phyloP scores from a whole-genome alignment of 371 early-diverging fungal species.

The Mortierella sp. region DNA sequence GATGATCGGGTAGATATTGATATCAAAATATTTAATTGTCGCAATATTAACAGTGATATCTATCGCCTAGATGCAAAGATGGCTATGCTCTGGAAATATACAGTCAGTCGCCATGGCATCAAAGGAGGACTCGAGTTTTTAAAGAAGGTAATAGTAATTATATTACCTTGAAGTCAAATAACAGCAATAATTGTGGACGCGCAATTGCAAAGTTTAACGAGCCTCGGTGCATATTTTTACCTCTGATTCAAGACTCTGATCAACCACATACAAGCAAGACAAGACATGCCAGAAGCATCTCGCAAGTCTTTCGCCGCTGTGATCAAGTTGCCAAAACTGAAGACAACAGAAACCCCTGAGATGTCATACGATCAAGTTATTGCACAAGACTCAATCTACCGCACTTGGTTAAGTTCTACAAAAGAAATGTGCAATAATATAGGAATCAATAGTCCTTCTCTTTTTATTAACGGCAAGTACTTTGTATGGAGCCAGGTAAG shows the following conservation, averaged over 20 bases:
- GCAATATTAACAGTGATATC: neutral
- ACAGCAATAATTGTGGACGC: neutral
- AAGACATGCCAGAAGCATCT: constrained; percentile 17
- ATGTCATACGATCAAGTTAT: constrained; percentile 56
- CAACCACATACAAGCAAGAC: constrained; percentile 26
- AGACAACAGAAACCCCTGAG: constrained; percentile 27
- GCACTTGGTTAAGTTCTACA: constrained; percentile 28
- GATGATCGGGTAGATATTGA: neutral
- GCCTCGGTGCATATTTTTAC: too few species aligned
- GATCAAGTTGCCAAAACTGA: constrained; percentile 30
- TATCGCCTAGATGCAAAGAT: constrained; percentile 36
- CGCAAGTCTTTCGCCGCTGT: constrained; percentile 21
- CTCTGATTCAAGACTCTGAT: constrained; percentile 19
- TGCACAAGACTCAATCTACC: constrained; percentile 41
- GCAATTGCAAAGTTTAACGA: too few species aligned
- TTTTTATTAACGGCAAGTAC: constrained; percentile 88
- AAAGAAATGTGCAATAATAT: constrained; percentile 29
- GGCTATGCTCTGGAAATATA: constrained; percentile 54
- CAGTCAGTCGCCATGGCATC: constrained; percentile 43
- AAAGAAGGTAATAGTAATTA: constrained; percentile 41
- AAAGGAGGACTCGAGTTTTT: constrained; percentile 60
- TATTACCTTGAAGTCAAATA: neutral
- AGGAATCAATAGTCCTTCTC: constrained; percentile 47
- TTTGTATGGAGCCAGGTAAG: constrained; percentile 69
- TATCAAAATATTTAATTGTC: neutral